Percentiles rank a stretch among this genome's conserved stretches.
Evolutionary conservation across 371 early-diverging fungal species (phyloP).

Genomic region (Capillidium heterosporum): DNA sequence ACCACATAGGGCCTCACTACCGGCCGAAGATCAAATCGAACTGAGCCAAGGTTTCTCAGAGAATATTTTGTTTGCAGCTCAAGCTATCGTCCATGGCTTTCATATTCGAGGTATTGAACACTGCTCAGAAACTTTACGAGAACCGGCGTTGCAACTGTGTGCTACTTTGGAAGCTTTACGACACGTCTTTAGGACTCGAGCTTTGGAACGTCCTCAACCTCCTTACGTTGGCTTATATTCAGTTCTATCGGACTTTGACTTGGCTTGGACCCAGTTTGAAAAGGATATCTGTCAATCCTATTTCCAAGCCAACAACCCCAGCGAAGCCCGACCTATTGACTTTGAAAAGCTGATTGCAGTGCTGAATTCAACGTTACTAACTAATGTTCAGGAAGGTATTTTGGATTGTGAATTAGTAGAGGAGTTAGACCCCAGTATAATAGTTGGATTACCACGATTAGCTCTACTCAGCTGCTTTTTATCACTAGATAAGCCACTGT

Average conservation of each 20-base stretch:
- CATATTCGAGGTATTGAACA: constrained; percentile 5
- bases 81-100: constrained; percentile 4
- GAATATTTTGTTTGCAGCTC: constrained; percentile 5
- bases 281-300: neutral
- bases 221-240: neutral
- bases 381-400: neutral
- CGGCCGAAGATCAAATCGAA: constrained; percentile 1
- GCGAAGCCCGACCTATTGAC: neutral
- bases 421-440: neutral
- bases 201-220: neutral
- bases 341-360: neutral
- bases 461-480: neutral
- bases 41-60: constrained; percentile 3
- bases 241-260: constrained; percentile 5
- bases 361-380: neutral
- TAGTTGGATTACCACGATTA: neutral
- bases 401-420: neutral
- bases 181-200: neutral
- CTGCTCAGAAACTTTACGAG: neutral
- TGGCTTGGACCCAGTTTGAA: constrained; percentile 4
- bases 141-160: constrained; percentile 4
- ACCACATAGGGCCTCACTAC: neutral
- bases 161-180: constrained; percentile 2
- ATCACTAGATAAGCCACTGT: neutral
- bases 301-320: neutral